Percentiles rank a stretch among this genome's conserved stretches.
Evolutionary conservation across 352 stramenopile species (phyloP).

Genomic region (Phytopythium kandeliae): DNA sequence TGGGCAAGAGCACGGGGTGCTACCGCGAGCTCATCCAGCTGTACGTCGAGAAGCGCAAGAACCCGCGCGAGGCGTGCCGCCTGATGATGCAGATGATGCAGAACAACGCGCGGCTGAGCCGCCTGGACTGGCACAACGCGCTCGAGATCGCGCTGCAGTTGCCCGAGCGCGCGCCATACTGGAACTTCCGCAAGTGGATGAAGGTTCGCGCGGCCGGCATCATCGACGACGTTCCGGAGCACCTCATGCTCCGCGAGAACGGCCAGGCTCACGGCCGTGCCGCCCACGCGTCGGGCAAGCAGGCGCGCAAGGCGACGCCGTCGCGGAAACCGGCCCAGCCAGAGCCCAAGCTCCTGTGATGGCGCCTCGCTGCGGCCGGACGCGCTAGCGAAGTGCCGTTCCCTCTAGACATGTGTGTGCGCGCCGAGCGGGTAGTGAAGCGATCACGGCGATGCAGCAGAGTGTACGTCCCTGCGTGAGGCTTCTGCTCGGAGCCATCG

Average conservation of each 20-base stretch:
- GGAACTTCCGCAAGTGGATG: conserved; percentile 88
- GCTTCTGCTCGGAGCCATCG: too few relatives aligned
- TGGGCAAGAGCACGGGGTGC: conserved; percentile 62
- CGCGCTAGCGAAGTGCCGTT: background rate
- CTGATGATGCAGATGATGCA: conserved; percentile 87
- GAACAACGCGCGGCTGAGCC: conserved; percentile 66
- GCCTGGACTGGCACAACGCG: conserved; percentile 74
- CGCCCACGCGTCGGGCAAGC: background rate
- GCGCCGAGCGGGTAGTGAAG: background rate
- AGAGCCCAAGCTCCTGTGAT: conserved; percentile 5
- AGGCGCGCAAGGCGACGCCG: conserved; percentile 1
- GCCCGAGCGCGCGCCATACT: conserved; percentile 65
- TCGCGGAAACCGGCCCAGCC: background rate
- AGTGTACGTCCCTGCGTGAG: too few relatives aligned
- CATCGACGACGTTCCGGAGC: conserved; percentile 40
- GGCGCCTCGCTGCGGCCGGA: background rate
- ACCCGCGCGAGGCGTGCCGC: conserved; percentile 55
- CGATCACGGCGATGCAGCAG: too few relatives aligned
- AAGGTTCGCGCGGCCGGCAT: conserved; percentile 55
- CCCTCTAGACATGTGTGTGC: background rate
- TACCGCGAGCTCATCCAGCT: conserved; percentile 70
- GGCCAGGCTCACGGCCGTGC: conserved; percentile 15
- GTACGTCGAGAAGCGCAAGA: conserved; percentile 56
- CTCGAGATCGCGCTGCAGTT: conserved; percentile 53
- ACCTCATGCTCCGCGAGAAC: conserved; percentile 52